These are phyloP conservation scores for Pleurotus platypus DNA, from an alignment of 768 basidiomycete species.

Conservation along the genomic window DNA sequence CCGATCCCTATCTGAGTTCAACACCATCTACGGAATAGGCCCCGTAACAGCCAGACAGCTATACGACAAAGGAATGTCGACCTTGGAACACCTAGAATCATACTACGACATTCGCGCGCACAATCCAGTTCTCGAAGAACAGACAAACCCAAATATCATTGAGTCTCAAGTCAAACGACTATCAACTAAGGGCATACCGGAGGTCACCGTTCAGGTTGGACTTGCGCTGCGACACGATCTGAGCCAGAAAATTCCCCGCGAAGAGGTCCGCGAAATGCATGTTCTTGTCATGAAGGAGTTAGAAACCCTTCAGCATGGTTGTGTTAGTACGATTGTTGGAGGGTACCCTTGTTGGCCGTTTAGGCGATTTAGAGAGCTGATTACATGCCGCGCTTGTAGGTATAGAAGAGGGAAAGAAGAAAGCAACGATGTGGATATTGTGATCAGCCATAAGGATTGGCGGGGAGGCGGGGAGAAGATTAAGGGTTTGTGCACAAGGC, in stretches of 20 bases:
- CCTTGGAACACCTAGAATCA: constrained; percentile 62
- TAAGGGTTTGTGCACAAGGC: constrained; percentile 57
- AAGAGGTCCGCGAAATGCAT: constrained; percentile 80
- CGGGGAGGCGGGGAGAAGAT: constrained; percentile 40
- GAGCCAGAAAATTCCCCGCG: constrained; percentile 50
- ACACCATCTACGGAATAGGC: constrained; percentile 71
- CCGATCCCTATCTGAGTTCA: constrained; percentile 52
- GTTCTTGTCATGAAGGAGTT: constrained; percentile 64
- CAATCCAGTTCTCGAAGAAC: constrained; percentile 8
- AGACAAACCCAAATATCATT: constrained; percentile 6
- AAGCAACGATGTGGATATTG: constrained; percentile 87
- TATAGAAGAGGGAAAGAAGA: constrained; percentile 80
- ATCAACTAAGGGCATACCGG: background rate
- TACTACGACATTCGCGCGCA: constrained; percentile 48
- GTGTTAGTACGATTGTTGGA: constrained; percentile 73
- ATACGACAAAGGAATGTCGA: constrained; percentile 63
- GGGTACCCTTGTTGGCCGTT: constrained; percentile 48
- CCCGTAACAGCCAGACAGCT: constrained; percentile 63
- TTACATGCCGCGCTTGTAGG: constrained; percentile 29
- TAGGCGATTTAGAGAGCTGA: background rate
- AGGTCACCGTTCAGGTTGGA: constrained; percentile 45
- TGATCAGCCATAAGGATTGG: constrained; percentile 70
- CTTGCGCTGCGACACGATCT: constrained; percentile 60
- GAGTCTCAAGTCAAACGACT: constrained; percentile 9
- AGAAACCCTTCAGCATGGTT: constrained; percentile 57